Conservation (phyloP, 2,329 filamentous ascomycete species). For the Colletotrichum sp. region DNA sequence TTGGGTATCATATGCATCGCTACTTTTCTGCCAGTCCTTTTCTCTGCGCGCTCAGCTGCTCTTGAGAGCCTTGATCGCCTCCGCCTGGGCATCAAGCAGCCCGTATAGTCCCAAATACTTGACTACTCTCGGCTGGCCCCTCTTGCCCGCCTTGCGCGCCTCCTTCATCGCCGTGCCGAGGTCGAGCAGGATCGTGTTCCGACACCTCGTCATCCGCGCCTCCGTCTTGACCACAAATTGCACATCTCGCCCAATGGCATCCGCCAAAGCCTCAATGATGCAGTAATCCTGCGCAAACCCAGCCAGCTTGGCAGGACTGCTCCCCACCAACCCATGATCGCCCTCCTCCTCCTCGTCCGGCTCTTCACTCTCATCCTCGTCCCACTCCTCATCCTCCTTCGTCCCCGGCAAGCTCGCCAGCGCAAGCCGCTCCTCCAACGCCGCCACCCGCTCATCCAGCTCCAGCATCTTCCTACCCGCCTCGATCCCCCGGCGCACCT, state of each 20-base stretch:
- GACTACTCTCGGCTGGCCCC: conserved; percentile 51
- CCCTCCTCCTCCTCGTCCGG: conserved; percentile 32
- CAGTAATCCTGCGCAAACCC: conserved; percentile 52
- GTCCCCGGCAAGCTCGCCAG: conserved; percentile 46
- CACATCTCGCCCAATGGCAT: conserved; percentile 49
- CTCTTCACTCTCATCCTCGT: conserved; percentile 31
- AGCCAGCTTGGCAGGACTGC: conserved; percentile 51
- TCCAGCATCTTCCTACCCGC: conserved; percentile 68
- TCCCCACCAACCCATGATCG: conserved; percentile 42
- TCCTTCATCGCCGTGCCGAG: conserved; percentile 55
- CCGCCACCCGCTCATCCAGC: conserved; percentile 65
- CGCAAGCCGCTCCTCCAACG: conserved; percentile 68
- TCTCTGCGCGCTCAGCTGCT: conserved; percentile 27
- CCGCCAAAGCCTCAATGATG: conserved; percentile 45
- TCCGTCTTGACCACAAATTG: conserved; percentile 58
- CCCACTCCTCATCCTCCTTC: conserved; percentile 46
- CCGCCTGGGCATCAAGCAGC: conserved; percentile 55
- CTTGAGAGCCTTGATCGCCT: conserved; percentile 57
- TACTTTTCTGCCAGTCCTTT: conserved; percentile 22
- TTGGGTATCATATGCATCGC: conserved; percentile 35
- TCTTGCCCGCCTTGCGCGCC: conserved; percentile 45
- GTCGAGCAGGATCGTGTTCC: conserved; percentile 63
- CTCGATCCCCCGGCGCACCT: conserved; percentile 69
- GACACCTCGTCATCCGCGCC: conserved; percentile 57
- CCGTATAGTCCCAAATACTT: conserved; percentile 59